phyloP scores from a whole-genome alignment of 257 asterid genomes.

The Catharanthus roseus region DNA sequence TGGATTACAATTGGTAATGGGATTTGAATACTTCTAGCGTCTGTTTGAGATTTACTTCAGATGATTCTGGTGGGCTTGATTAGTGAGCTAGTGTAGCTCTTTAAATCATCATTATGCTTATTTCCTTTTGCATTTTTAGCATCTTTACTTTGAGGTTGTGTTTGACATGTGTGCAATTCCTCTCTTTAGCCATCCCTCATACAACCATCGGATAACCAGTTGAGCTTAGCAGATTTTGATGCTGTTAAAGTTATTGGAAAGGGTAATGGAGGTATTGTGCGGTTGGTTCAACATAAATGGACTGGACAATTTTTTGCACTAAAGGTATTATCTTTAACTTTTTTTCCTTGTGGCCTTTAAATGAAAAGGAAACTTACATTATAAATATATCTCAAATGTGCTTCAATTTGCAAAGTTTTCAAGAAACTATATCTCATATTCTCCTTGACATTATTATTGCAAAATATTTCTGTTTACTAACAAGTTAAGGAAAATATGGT shows the following conservation, averaged over 20 bases:
- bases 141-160: constrained; percentile 4
- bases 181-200: constrained; percentile 65
- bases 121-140: not conserved
- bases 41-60: not conserved
- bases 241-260: constrained; percentile 91
- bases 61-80: not conserved
- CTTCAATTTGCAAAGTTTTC: not conserved
- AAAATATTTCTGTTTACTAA: not conserved
- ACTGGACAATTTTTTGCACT: constrained; percentile 92
- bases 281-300: constrained; percentile 95
- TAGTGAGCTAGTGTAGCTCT: not conserved
- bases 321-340: constrained; percentile 45
- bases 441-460: too few relatives aligned
- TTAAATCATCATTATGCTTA: not conserved
- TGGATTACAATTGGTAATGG: not conserved
- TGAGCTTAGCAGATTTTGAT: constrained; percentile 93
- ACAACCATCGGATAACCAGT: constrained; percentile 84
- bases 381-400: not conserved
- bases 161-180: not conserved
- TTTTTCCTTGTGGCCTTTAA: not conserved
- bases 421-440: not conserved
- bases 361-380: not conserved
- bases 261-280: constrained; percentile 93
- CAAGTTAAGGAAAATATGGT: not conserved
- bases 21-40: not conserved